Evolutionary conservation across 345 rosid species (phyloP).

Genomic region (Eucalyptus tenuipes): DNA sequence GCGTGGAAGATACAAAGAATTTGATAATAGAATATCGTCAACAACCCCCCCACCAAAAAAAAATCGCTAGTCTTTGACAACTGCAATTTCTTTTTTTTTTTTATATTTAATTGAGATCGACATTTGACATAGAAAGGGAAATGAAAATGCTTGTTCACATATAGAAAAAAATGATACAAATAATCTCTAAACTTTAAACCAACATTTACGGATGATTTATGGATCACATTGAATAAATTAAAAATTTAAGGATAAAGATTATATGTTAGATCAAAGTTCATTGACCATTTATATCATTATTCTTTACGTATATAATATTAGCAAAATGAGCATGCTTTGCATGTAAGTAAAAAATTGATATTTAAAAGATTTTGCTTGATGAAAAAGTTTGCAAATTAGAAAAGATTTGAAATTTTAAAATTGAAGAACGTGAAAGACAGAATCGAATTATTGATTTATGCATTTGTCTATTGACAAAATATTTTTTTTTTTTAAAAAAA

Average conservation of each 20-base stretch:
- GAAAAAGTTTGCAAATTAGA: too few relatives aligned
- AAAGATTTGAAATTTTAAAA: too few relatives aligned
- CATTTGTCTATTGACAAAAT: not conserved
- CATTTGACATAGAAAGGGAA: not conserved
- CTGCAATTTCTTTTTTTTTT: too few relatives aligned
- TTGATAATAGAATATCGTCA: too few relatives aligned
- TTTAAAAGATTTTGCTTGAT: not conserved
- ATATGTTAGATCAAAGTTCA: not conserved
- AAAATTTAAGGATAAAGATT: accelerated
- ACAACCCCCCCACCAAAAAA: too few relatives aligned
- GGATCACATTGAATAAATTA: not conserved
- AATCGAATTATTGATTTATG: not conserved
- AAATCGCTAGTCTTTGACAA: too few relatives aligned
- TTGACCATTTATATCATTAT: not conserved
- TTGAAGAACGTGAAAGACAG: not conserved
- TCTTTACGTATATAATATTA: not conserved
- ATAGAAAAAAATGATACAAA: not conserved
- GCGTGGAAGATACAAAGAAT: too few relatives aligned
- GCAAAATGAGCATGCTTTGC: not conserved
- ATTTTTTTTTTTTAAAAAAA: too few relatives aligned
- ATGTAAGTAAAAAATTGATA: not conserved
- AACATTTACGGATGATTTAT: not conserved
- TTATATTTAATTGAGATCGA: not conserved
- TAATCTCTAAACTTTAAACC: accelerated
- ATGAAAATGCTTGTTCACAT: not conserved